A percentile compares a stretch with the other conserved stretches of the same genome.
These are phyloP conservation scores for Metschnikowia amazonensis DNA, from an alignment of 805 yeast genomes.

Conservation along the genomic window DNA sequence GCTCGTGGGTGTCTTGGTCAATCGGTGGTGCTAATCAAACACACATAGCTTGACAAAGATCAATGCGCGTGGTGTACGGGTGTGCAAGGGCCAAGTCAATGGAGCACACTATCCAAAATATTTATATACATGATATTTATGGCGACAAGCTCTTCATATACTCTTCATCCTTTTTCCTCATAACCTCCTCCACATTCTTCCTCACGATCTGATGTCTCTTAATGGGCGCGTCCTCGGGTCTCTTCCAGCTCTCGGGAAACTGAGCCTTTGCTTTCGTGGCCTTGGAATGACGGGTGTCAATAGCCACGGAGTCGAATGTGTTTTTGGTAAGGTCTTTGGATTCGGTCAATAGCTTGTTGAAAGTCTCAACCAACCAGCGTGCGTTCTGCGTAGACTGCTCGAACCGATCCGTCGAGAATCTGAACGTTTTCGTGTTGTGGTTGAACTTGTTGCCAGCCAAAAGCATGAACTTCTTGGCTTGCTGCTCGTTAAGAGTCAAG, in stretches of 20 bases:
- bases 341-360: slow-evolving; percentile 58
- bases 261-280: slow-evolving; percentile 35
- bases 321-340: slow-evolving; percentile 61
- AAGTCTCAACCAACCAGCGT: slow-evolving; percentile 59
- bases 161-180: slow-evolving; percentile 29
- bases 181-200: slow-evolving; percentile 32
- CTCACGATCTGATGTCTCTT: slow-evolving; percentile 34
- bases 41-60: neutral
- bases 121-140: slow-evolving; percentile 3
- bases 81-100: neutral
- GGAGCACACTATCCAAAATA: neutral
- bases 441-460: slow-evolving; percentile 78
- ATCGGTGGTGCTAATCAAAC: neutral
- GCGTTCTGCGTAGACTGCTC: slow-evolving; percentile 85
- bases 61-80: slow-evolving; percentile 5
- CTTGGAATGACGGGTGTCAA: slow-evolving; percentile 71
- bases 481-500: slow-evolving; percentile 48
- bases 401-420: slow-evolving; percentile 61
- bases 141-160: slow-evolving; percentile 23
- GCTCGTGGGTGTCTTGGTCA: neutral
- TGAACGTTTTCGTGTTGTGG: slow-evolving; percentile 53
- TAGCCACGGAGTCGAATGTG: slow-evolving; percentile 69
- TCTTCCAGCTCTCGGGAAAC: slow-evolving; percentile 79
- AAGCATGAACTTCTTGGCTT: slow-evolving; percentile 71
- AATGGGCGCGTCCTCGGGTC: slow-evolving; percentile 63